Evolutionary conservation across 2,329 filamentous ascomycete species (phyloP), one percentile per base, ranked within the genome.

Genomic region (Plenodomus lindquistii): DNA sequence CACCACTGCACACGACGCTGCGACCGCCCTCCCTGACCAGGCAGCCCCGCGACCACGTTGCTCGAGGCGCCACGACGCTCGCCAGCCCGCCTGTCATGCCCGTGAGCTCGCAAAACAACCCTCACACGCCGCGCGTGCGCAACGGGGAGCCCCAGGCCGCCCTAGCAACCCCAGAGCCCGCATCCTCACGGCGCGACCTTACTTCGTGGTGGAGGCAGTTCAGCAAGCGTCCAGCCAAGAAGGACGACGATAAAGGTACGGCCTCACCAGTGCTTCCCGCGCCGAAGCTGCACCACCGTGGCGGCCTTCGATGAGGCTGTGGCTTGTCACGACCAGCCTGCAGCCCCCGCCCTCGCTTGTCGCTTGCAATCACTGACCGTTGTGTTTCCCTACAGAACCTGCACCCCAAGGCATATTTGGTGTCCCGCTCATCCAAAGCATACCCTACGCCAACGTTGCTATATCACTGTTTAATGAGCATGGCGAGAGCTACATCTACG

Each of bases 181-280:
- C 89, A 46, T 90, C 90, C 22, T 90, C 85, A 59, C 95, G 88
- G 77, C 85, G 90, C 71, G 91, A 96, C 71, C 79, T 97, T 62
- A 88, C 91, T 62, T 95, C 89, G 51, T 99, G 94, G 94, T 97
- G 94, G 94, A 96, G 91, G 75, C 86, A 87, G 65, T 97, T 99
- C 77, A 94, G 67, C 61, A 73, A 94, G 76, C 83, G 74, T 50
- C 73, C 80, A 55, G 77, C 80, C 44, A 83, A 84, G 67, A 83
- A 81, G 63, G 80, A 83, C 54, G 84, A 86, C 54, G 79, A 82
- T 50, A 84, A 85, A 81, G 82, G 83, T 84, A 79, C 69, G 22
- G 36, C 48, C 42, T 45, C 40, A 45, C 37, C 40, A 17, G 22
- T 13, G 17, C 31, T 38, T 22, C 36, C 17, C 18, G 40, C 20